These are phyloP conservation scores for Fusarium sterilihyphosum DNA, from an alignment of 2,329 filamentous ascomycete species.

Conservation along the genomic window DNA sequence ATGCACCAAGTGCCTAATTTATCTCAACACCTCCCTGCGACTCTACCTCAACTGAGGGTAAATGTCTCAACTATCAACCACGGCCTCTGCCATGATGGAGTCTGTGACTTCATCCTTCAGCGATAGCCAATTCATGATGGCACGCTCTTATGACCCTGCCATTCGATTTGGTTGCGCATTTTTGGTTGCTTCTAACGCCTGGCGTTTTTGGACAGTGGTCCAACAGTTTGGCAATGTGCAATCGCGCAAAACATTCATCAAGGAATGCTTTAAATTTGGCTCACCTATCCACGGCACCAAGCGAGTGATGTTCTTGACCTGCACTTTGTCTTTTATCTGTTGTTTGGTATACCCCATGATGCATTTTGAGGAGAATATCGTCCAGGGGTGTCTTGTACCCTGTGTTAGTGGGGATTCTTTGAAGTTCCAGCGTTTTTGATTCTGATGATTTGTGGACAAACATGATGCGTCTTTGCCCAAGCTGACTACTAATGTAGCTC, in stretches of 20 bases:
- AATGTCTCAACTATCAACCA: background rate
- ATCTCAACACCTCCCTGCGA: background rate
- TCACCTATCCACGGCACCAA: conserved; percentile 11
- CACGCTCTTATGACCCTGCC: conserved; percentile 47
- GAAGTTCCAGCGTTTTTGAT: conserved; percentile 31
- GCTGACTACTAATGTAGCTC: background rate
- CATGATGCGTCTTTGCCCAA: conserved; percentile 13
- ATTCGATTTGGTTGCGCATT: conserved; percentile 22
- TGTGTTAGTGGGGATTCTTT: conserved; percentile 8
- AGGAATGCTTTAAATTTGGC: background rate
- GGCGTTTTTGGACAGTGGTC: conserved; percentile 23
- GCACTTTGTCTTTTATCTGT: conserved; percentile 18
- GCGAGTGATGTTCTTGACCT: conserved; percentile 16
- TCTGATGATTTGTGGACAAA: conserved; percentile 15
- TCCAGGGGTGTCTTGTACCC: conserved; percentile 15
- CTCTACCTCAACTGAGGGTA: background rate
- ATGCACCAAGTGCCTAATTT: background rate
- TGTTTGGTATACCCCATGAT: conserved; percentile 41
- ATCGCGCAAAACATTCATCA: conserved; percentile 10
- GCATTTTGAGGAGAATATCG: conserved; percentile 35
- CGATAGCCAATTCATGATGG: conserved; percentile 46
- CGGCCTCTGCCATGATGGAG: background rate
- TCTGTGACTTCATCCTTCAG: conserved; percentile 27
- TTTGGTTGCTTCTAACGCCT: conserved; percentile 26
- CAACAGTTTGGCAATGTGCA: conserved; percentile 4